A percentile compares a stretch with the other conserved stretches of the same genome.
Evolutionary conservation across 306 rosid genomes (phyloP).

Genomic region (Rosa multiflora): DNA sequence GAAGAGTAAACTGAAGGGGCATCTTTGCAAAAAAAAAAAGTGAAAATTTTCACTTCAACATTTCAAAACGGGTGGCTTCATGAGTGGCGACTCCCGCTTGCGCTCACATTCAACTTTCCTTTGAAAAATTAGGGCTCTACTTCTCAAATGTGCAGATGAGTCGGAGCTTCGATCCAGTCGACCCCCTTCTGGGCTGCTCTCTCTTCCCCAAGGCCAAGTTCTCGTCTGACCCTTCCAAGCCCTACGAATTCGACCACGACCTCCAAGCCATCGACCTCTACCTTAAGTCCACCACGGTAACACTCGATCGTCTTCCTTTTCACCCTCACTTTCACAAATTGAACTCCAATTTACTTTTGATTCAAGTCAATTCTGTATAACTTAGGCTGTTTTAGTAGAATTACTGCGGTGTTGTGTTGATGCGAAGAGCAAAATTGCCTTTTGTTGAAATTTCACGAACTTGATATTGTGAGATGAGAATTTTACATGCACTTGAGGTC

Average conservation of each 20-base stretch:
- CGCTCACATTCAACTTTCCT: background rate
- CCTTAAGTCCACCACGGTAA: slow-evolving; percentile 59
- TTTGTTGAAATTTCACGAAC: background rate
- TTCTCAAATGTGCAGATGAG: slow-evolving; percentile 26
- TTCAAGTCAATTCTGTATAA: background rate
- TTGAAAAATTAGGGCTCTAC: background rate
- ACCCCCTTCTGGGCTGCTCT: slow-evolving; percentile 55
- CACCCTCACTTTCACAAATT: background rate
- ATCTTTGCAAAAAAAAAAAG: background rate
- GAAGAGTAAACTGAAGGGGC: background rate
- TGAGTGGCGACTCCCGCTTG: background rate
- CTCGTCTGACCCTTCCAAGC: slow-evolving; percentile 27
- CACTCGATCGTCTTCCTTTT: background rate
- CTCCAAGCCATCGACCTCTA: slow-evolving; percentile 48
- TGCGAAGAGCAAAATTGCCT: background rate
- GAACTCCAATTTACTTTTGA: background rate
- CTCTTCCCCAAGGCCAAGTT: slow-evolving; percentile 41
- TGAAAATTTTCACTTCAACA: background rate
- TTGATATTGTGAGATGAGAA: too few species aligned
- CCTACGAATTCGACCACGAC: slow-evolving; percentile 35
- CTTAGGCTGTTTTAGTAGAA: background rate
- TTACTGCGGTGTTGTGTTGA: background rate
- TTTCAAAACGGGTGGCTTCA: background rate
- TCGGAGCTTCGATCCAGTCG: slow-evolving; percentile 26
- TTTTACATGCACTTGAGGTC: background rate